Evolutionary conservation across 1,284 basidiomycete genomes (phyloP).

Genomic region (Moniliella sp.): DNA sequence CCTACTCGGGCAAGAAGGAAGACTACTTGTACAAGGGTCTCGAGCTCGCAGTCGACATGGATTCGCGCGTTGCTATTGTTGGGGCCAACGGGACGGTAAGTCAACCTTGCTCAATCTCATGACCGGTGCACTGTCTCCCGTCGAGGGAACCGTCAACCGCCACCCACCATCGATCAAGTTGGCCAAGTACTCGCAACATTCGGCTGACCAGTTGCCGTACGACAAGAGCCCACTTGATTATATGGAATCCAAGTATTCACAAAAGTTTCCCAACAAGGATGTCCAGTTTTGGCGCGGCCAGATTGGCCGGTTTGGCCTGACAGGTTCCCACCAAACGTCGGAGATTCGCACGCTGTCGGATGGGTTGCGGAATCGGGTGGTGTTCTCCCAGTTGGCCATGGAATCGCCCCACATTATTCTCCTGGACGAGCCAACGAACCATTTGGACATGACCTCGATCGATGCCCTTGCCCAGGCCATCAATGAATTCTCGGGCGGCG

Average conservation of each 20-base stretch:
- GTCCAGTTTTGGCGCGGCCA: conserved; percentile 75
- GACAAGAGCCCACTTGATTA: conserved; percentile 80
- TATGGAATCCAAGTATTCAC: conserved; percentile 52
- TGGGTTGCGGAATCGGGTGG: conserved; percentile 76
- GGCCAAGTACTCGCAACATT: conserved; percentile 77
- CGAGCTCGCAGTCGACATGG: conserved; percentile 68
- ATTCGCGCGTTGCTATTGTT: conserved; percentile 82
- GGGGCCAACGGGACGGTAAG: conserved; percentile 92
- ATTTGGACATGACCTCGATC: conserved; percentile 75
- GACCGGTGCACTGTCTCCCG: conserved; percentile 59
- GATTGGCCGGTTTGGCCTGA: conserved; percentile 82
- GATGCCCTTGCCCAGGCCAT: conserved; percentile 82
- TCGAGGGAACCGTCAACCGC: conserved; percentile 63
- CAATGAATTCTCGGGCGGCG: conserved; percentile 89
- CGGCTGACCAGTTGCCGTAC: conserved; percentile 90
- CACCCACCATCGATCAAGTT: conserved; percentile 62
- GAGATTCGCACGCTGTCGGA: conserved; percentile 80
- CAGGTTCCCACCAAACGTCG: conserved; percentile 73
- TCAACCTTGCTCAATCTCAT: conserved; percentile 89
- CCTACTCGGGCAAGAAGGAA: conserved; percentile 72
- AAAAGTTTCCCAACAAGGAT: conserved; percentile 88
- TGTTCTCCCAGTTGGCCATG: conserved; percentile 56
- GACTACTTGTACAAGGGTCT: conserved; percentile 70
- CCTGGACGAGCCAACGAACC: conserved; percentile 53
- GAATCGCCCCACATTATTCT: conserved; percentile 36